These are phyloP conservation scores for Reticulomyxa filosa DNA, from an alignment of 78 protist genomes.

Conservation along the genomic window DNA sequence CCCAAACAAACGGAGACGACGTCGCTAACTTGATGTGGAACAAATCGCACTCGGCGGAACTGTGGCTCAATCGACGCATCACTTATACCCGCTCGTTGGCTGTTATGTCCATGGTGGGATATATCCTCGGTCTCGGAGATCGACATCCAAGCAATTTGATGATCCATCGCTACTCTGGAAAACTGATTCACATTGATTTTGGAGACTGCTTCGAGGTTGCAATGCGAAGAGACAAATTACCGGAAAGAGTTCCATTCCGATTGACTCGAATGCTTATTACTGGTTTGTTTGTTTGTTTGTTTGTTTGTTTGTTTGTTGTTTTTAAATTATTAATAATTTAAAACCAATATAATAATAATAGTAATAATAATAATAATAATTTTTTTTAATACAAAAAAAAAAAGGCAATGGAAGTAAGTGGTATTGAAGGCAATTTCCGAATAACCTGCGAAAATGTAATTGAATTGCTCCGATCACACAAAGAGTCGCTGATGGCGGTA, in stretches of 20 bases:
- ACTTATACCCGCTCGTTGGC: slow-evolving; percentile 17
- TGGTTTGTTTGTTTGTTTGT: neutral
- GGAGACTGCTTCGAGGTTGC: slow-evolving; percentile 37
- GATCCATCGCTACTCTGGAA: slow-evolving; percentile 1
- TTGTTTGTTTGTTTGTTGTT: neutral
- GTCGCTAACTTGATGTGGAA: no score
- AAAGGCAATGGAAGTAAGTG: slow-evolving; percentile 46
- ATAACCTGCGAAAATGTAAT: slow-evolving; percentile 10
- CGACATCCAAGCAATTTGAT: slow-evolving; percentile 19
- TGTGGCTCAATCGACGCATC: slow-evolving; percentile 12
- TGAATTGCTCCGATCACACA: slow-evolving; percentile 67
- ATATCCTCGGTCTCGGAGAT: slow-evolving; percentile 24
- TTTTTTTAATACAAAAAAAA: neutral
- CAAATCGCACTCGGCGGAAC: slow-evolving; percentile 43
- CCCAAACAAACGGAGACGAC: no score
- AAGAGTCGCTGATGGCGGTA: slow-evolving; percentile 91
- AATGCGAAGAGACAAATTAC: slow-evolving; percentile 67
- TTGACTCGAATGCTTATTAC: slow-evolving; percentile 87
- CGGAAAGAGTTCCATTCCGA: slow-evolving; percentile 96
- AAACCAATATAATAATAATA: neutral
- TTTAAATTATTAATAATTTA: neutral
- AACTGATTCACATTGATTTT: slow-evolving; percentile 33
- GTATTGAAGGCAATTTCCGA: slow-evolving; percentile 27
- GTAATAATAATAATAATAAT: neutral
- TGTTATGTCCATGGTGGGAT: slow-evolving; percentile 21